These are phyloP conservation scores for Pelargonium australe DNA, from an alignment of 441 rosid genomes.

Conservation along the genomic window DNA sequence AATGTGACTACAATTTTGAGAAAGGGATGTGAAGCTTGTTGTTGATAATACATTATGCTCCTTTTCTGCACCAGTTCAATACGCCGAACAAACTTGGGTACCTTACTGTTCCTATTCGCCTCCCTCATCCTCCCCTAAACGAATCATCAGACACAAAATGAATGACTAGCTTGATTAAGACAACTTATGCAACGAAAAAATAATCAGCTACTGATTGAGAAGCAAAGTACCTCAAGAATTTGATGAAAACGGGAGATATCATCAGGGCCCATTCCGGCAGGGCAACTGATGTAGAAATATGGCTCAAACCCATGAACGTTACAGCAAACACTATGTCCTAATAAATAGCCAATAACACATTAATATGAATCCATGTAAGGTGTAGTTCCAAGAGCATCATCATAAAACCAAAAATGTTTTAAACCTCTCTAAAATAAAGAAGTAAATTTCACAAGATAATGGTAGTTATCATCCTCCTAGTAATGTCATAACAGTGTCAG, in stretches of 20 bases:
- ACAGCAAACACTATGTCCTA: slow-evolving; percentile 96
- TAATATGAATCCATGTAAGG: not conserved
- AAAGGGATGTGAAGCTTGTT: slow-evolving; percentile 65
- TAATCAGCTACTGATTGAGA: not conserved
- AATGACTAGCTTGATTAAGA: slow-evolving; percentile 9
- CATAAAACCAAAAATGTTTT: not conserved
- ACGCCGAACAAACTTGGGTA: slow-evolving; percentile 50
- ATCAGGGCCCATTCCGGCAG: slow-evolving; percentile 87
- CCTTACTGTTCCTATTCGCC: slow-evolving; percentile 50
- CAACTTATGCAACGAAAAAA: slow-evolving; percentile 7
- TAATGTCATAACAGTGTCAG: slow-evolving; percentile 1
- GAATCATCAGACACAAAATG: slow-evolving; percentile 9
- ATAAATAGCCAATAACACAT: slow-evolving; percentile 16
- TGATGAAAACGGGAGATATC: slow-evolving; percentile 75
- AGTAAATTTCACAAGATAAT: not conserved
- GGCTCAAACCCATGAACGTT: slow-evolving; percentile 95
- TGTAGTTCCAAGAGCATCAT: not conserved
- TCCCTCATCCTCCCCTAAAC: slow-evolving; percentile 83
- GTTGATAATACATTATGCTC: slow-evolving; percentile 94
- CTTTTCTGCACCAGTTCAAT: slow-evolving; percentile 70
- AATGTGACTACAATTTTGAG: slow-evolving; percentile 86
- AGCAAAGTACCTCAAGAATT: slow-evolving; percentile 66
- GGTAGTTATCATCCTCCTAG: not conserved
- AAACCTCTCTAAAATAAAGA: not conserved
- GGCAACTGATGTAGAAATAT: slow-evolving; percentile 82